phyloP scores from a whole-genome alignment of 305 asterid species.

The Fraxinus floribunda region DNA sequence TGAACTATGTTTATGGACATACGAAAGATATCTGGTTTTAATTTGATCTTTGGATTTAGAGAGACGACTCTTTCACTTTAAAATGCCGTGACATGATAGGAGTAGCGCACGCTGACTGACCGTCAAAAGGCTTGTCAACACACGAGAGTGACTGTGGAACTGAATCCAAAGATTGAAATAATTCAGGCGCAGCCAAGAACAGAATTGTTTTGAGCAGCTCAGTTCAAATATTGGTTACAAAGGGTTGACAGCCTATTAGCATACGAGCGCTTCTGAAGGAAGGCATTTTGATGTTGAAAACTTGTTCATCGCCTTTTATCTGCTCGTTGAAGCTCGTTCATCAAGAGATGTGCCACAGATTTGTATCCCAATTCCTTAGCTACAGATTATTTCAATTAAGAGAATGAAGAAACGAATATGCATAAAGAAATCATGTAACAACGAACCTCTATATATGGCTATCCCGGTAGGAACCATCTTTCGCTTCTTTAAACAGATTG shows the following conservation, averaged over 20 bases:
- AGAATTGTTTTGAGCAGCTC: not conserved
- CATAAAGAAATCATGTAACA: not conserved
- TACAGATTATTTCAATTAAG: conserved; percentile 3
- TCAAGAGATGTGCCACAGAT: conserved; percentile 76
- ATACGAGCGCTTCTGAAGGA: not conserved
- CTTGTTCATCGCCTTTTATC: conserved; percentile 26
- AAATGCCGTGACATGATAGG: not conserved
- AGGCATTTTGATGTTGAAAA: not conserved
- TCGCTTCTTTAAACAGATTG: conserved; percentile 67
- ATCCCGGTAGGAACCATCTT: conserved; percentile 79
- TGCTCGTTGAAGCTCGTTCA: conserved; percentile 57
- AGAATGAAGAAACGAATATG: not conserved
- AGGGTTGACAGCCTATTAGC: not conserved
- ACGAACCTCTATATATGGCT: conserved; percentile 69
- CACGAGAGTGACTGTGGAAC: not conserved
- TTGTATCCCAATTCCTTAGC: conserved; percentile 75
- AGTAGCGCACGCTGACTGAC: not conserved
- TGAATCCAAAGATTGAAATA: not conserved
- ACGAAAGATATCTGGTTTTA: not conserved
- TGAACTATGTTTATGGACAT: not conserved
- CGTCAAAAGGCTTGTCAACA: not conserved
- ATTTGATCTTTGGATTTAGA: too few species aligned
- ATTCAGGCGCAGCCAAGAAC: not conserved
- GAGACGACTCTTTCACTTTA: not conserved
- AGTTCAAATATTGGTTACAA: not conserved